Evolutionary conservation across 2,329 filamentous ascomycete species (phyloP).

Genomic region (Calonectria fujianensis): DNA sequence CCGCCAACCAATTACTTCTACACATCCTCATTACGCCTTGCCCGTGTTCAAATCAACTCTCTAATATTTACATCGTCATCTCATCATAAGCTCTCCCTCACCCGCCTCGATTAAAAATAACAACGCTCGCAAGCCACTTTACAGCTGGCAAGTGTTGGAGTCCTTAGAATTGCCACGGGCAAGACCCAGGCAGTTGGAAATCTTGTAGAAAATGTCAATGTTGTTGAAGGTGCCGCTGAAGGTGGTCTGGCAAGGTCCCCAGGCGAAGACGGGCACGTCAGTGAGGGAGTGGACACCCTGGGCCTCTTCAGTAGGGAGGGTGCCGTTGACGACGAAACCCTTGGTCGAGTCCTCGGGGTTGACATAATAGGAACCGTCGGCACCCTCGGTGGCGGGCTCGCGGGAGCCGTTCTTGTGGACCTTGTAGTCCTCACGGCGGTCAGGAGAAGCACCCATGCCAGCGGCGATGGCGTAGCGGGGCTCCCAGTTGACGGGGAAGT

Average conservation of each 20-base stretch:
- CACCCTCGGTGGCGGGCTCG: slow-evolving; percentile 73
- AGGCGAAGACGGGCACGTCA: slow-evolving; percentile 85
- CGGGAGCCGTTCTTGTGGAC: slow-evolving; percentile 81
- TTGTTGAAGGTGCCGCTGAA: slow-evolving; percentile 84
- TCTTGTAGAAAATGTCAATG: slow-evolving; percentile 85
- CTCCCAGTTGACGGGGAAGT: slow-evolving; percentile 91
- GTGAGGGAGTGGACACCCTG: slow-evolving; percentile 87
- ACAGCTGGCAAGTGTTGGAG: slow-evolving; percentile 47
- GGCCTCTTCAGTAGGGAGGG: slow-evolving; percentile 76
- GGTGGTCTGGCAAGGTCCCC: slow-evolving; percentile 85
- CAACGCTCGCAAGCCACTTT: slow-evolving; percentile 12
- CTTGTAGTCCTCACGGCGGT: slow-evolving; percentile 85
- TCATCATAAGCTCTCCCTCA: slow-evolving; percentile 42
- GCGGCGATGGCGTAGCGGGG: slow-evolving; percentile 87
- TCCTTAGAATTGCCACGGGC: slow-evolving; percentile 54
- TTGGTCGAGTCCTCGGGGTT: slow-evolving; percentile 79
- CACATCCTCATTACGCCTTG: slow-evolving; percentile 23
- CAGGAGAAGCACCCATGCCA: slow-evolving; percentile 82
- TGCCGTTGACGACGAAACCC: slow-evolving; percentile 86
- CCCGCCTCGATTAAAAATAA: not conserved
- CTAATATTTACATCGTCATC: slow-evolving; percentile 39
- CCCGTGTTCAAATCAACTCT: slow-evolving; percentile 4
- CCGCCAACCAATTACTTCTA: slow-evolving; percentile 26
- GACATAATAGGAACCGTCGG: slow-evolving; percentile 78
- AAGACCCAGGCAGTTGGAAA: slow-evolving; percentile 80